Evolutionary conservation across 2,329 filamentous ascomycete genomes (phyloP), one percentile per base, ranked within the genome.

Genomic region (Xylariaceae sp.): DNA sequence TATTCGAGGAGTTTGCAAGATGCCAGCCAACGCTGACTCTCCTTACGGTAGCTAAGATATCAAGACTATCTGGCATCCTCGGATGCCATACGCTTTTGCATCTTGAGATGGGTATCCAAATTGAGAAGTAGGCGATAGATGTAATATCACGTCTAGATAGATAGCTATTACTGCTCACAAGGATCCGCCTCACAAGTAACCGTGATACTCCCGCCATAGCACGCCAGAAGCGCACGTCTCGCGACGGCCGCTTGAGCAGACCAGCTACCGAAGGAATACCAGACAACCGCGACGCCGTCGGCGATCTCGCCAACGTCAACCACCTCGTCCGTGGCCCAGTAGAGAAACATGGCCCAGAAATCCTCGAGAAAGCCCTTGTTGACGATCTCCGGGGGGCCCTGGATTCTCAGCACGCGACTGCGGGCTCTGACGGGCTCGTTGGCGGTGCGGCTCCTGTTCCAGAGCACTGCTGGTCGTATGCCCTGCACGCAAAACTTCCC

Each of bases 221-320:
- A n/a, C 3, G 19, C 9, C 0, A 39, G 4, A n/a, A 54, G 42
- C 30, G 4, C 19, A 2, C 3, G 2, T 8, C 34, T 30, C 6
- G 47, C 42, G 3, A n/a, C 3, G 6, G 2, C 11, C n/a, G 41
- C 46, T 19, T 54, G 29, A 8, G n/a, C 11, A 1, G 7, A 12
- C 46, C 47, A 50, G 26, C 34, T 46, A 7, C 41, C 47, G 7
- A 49, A 46, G 9, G 40, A 49, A 19, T 53, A 46, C 41, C 9
- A 46, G 12, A 41, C 30, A 35, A 39, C 11, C 6, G 34, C 27
- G 5, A 19, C 7, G 37, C 35, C 35, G 3, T 39, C 26, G 31
- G 34, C 34, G 29, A 41, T 29, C 2, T 46, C 27, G 12, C 42
- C 42, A 19, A 31, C 32, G 7, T 51, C 27, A 7, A 31, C 29